Evolutionary conservation across 2,329 filamentous ascomycete species (phyloP).

Genomic region (Epichloe glyceriae): DNA sequence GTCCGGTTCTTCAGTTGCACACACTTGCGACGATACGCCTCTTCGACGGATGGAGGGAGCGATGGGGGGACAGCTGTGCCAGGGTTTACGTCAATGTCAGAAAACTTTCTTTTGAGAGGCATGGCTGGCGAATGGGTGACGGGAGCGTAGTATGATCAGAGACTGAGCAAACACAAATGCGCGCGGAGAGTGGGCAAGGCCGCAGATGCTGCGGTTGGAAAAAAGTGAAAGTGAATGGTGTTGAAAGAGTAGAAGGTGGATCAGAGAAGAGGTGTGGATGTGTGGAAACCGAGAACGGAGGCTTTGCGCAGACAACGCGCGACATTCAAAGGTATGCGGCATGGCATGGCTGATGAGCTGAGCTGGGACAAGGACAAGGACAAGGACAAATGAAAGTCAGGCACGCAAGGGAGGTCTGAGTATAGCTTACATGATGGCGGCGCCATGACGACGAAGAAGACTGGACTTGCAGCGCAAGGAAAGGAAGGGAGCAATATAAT

Average conservation of each 20-base stretch:
- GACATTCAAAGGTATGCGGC: background rate
- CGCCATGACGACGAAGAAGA: slow-evolving; percentile 11
- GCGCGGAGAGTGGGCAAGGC: too few species aligned
- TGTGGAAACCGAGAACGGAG: slow-evolving; percentile 1
- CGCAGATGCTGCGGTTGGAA: background rate
- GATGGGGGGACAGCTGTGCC: slow-evolving; percentile 39
- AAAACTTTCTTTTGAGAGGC: slow-evolving; percentile 24
- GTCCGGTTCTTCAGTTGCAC: slow-evolving; percentile 86
- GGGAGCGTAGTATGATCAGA: background rate
- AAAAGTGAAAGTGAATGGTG: background rate
- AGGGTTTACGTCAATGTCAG: slow-evolving; percentile 21
- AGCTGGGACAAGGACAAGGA: background rate
- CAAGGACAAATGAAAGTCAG: background rate
- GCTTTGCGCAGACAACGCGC: background rate
- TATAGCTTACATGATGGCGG: slow-evolving; percentile 16
- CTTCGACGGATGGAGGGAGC: slow-evolving; percentile 80
- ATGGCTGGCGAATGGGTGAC: slow-evolving; percentile 11
- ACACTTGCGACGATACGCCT: slow-evolving; percentile 93
- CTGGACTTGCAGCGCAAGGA: background rate
- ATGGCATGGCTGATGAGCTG: too few species aligned
- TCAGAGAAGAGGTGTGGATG: too few species aligned
- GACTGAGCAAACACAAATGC: background rate
- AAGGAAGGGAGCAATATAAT: too few species aligned
- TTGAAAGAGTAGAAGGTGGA: too few species aligned
- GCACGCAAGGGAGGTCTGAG: slow-evolving; percentile 6